Evolutionary conservation across 805 yeast genomes (phyloP), one percentile per base, ranked within the genome.

Genomic region (Pichia nanzhaoensis): DNA sequence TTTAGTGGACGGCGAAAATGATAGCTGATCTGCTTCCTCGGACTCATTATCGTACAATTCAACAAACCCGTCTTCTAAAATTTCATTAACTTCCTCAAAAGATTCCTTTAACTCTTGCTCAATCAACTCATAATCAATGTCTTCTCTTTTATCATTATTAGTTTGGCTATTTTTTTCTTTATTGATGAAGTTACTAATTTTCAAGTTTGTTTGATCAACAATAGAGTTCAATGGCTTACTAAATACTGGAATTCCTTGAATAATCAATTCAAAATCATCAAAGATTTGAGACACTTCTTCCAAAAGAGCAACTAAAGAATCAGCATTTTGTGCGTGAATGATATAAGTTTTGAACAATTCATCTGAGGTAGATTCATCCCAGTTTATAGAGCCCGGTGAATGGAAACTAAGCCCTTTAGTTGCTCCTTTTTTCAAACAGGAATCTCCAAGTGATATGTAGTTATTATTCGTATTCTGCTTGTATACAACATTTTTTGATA

Each of bases 191-290:
- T 46, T 42, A 17, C 31, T 38, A 2, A 54, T 28, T 41, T 47
- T 51, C 3, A 42, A 12, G 13, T 56, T 42, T 4, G 60, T 54
- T 27, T 47, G 47, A 19, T 49, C 47, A 2, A 53, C 7, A n/a
- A 58, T 30, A 5, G 56, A 49, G 34, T 51, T 48, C 1, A 52
- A 42, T 4, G 46, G 41, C 7, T 37, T 35, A 9, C 44, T 35
- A 38, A 54, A 54, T 7, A 50, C 33, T 31, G 69, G 69, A 21
- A 64, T 39, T 17, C 68, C 69, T 51, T 65, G 69, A 35, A 65
- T 49, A 24, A 64, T 54, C 8, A 63, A 5, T 40, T 10, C 50
- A 42, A 14, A 54, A 32, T 41, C 49, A 39, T n/a, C 50, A 45
- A 10, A 55, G n/a, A 24, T 13, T 6, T 16, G 5, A 21, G 13